Evolutionary conservation across 192 early-diverging fungal species (phyloP).

Genomic region (Helicostylum pulchrum): DNA sequence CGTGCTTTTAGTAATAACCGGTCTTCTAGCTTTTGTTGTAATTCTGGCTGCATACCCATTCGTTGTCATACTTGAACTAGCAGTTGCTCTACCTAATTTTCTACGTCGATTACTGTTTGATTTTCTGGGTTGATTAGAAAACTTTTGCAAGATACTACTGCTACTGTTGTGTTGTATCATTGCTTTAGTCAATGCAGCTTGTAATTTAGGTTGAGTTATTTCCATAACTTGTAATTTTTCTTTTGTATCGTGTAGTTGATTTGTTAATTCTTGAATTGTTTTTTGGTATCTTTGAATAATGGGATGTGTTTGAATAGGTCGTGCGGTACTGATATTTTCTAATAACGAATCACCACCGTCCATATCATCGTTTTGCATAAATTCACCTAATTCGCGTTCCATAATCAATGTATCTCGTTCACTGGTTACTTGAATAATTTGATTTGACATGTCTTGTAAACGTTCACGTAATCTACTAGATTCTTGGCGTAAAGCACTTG

Average conservation of each 20-base stretch:
- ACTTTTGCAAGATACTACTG: not conserved
- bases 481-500: slow-evolving; percentile 35
- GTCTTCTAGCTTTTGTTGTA: not conserved
- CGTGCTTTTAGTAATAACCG: not conserved
- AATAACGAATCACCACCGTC: slow-evolving; percentile 2
- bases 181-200: not conserved
- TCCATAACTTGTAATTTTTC: slow-evolving; percentile 24
- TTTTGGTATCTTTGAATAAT: slow-evolving; percentile 30
- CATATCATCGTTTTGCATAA: slow-evolving; percentile 34
- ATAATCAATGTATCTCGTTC: slow-evolving; percentile 54
- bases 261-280: slow-evolving; percentile 25
- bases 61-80: slow-evolving; percentile 14
- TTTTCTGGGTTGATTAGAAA: slow-evolving; percentile 13
- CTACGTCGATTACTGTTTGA: slow-evolving; percentile 2
- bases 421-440: slow-evolving; percentile 40
- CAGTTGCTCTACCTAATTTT: slow-evolving; percentile 2
- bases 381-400: slow-evolving; percentile 38
- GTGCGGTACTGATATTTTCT: slow-evolving; percentile 11
- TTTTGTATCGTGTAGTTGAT: slow-evolving; percentile 29
- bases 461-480: slow-evolving; percentile 46
- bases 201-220: not conserved
- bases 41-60: slow-evolving; percentile 10
- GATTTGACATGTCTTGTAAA: slow-evolving; percentile 35
- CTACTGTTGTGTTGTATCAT: not conserved
- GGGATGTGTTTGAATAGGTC: slow-evolving; percentile 28